A percentile compares a stretch with the other conserved stretches of the same genome.
phyloP scores from a whole-genome alignment of 306 rosid genomes.

The Canavalia gladiata region DNA sequence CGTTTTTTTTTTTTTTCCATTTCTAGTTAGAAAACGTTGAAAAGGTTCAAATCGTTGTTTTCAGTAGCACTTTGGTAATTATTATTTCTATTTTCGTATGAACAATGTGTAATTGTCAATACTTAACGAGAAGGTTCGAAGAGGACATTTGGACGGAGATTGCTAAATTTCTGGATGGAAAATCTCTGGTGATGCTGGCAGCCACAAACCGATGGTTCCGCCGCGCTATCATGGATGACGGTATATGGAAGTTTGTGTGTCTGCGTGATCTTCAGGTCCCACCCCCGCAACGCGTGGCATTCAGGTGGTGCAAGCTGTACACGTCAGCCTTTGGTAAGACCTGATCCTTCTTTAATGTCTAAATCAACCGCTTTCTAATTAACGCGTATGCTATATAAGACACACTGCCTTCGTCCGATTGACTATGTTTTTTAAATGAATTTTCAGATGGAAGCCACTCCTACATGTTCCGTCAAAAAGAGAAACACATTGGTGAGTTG shows the following conservation, averaged over 20 bases:
- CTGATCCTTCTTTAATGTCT: not conserved
- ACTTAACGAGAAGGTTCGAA: constrained; percentile 68
- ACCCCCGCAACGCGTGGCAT: constrained; percentile 66
- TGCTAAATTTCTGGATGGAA: constrained; percentile 82
- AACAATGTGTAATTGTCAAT: constrained; percentile 29
- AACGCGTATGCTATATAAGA: no score
- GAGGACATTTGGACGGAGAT: constrained; percentile 95
- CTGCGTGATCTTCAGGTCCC: constrained; percentile 92
- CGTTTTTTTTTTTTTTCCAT: not conserved
- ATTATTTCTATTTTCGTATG: constrained; percentile 6
- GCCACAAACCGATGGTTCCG: constrained; percentile 85
- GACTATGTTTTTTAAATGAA: constrained; percentile 39
- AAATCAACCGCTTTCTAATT: not conserved
- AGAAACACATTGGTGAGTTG: constrained; percentile 89
- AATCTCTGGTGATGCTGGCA: constrained; percentile 84
- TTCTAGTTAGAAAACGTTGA: not conserved
- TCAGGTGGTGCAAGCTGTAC: constrained; percentile 80
- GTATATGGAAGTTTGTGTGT: constrained; percentile 81
- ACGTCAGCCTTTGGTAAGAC: constrained; percentile 76
- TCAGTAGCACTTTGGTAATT: not conserved
- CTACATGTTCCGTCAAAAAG: constrained; percentile 81
- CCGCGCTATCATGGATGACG: constrained; percentile 72
- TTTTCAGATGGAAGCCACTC: constrained; percentile 92
- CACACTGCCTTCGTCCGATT: not conserved
- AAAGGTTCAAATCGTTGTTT: not conserved